Evolutionary conservation across 208 protist genomes (phyloP).

Genomic region (Wallacemonas sp.): DNA sequence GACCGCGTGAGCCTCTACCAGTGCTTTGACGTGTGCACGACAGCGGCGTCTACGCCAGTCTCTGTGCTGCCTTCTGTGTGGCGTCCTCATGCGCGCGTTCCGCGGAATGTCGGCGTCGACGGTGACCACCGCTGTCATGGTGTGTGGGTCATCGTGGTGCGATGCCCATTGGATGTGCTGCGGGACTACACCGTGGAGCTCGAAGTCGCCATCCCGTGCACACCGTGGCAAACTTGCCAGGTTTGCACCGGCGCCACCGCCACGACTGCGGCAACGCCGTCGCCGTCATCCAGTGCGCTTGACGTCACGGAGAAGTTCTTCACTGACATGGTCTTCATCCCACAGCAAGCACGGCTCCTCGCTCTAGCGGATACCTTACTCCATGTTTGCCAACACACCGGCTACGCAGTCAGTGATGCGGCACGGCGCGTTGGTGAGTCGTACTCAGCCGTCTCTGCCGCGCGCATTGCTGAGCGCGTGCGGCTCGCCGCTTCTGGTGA

Average conservation of each 20-base stretch:
- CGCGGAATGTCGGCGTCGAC: background rate
- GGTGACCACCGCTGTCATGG: too few species aligned
- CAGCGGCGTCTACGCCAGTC: too few species aligned
- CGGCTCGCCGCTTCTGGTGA: background rate
- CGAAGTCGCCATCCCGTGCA: background rate
- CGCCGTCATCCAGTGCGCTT: background rate
- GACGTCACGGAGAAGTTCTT: background rate
- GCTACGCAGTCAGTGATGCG: background rate
- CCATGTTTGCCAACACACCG: background rate
- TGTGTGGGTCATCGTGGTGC: too few species aligned
- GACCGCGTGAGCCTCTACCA: background rate
- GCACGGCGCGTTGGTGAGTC: background rate
- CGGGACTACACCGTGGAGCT: background rate
- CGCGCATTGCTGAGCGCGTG: background rate
- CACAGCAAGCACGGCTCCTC: background rate
- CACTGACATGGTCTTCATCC: background rate
- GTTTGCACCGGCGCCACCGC: background rate
- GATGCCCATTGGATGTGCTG: background rate
- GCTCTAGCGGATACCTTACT: background rate
- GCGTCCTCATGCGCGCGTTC: background rate
- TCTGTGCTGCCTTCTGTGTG: too few species aligned
- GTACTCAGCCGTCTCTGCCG: background rate
- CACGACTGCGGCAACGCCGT: background rate
- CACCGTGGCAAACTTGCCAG: background rate
- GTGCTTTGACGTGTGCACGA: too few species aligned